phyloP scores from a whole-genome alignment of 2,329 filamentous ascomycete species.

The Daldinia sp. region DNA sequence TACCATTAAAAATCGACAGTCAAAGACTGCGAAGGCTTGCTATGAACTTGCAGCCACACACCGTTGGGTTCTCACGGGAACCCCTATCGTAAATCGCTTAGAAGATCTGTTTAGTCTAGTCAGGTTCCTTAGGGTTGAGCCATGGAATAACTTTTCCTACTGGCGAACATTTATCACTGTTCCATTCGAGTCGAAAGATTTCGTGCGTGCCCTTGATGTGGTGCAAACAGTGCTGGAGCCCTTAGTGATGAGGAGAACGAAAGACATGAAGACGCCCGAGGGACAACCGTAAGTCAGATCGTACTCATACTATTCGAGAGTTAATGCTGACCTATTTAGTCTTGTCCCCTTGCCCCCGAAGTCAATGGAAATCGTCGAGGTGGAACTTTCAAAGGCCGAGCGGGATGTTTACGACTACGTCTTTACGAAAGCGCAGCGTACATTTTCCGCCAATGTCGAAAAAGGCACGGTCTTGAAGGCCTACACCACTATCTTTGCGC shows the following conservation, averaged over 20 bases:
- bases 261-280: conserved; percentile 96
- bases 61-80: conserved; percentile 94
- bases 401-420: conserved; percentile 94
- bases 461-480: conserved; percentile 94
- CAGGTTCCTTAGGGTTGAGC: conserved; percentile 91
- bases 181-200: conserved; percentile 95
- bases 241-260: conserved; percentile 92
- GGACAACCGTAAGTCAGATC: conserved; percentile 63
- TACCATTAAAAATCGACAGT: conserved; percentile 88
- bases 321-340: conserved; percentile 44
- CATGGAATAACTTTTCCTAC: conserved; percentile 99
- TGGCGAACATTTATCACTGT: conserved; percentile 99
- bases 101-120: conserved; percentile 96
- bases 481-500: conserved; percentile 96
- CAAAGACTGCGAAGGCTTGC: conserved; percentile 94
- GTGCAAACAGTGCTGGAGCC: conserved; percentile 97
- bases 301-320: neutral
- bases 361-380: conserved; percentile 84
- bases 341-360: conserved; percentile 86
- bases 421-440: conserved; percentile 82
- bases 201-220: conserved; percentile 91
- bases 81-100: conserved; percentile 94
- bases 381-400: conserved; percentile 87
- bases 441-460: conserved; percentile 88
- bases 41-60: conserved; percentile 89